Base-by-base conservation (phyloP, 139 green algal genomes). In the Dunaliella primolecta region DNA sequence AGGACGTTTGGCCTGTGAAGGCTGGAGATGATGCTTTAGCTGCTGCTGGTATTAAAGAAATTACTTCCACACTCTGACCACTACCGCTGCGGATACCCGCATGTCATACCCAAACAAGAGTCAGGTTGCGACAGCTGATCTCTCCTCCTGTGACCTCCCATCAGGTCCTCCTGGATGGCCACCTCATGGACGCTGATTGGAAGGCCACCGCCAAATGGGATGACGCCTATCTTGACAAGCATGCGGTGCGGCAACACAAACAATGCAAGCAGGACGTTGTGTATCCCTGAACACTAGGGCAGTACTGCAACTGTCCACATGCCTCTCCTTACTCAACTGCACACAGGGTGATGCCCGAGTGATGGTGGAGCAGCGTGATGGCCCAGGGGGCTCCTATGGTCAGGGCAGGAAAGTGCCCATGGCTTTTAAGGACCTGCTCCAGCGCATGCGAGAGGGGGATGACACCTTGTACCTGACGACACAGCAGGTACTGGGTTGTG, bases 401-500 rank as follows among this genome's bases (percentile, higher is more conserved):
- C 80, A 89, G 24, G 94, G 94, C 11, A 29, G 75, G 38, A 93
- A 90, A 79, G 29, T 84, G 34, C 7, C 34, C 20, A 96, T 96
- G 93, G 81, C 56, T 7, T 93, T 97, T 31, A 35, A 79, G 1
- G 75, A 93, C 1, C 91, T 95, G 1, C 46, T 97, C 38, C 27
- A 78, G 29, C 57, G 75, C 20, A 29, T 92, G 72, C 71, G 77
- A 25, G 75, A 83, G 0, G 93, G 92, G 0, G 88, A 96, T 77
- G 84, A 83, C 32, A 87, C 33, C 0, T 79, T 95, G 0, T 97
- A 97, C 90, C 83, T 97, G 25, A 93, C 92, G 0, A 93, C 93
- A n/a, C 94, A 96, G 81, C 72, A 92, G 88, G 91, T 91, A 86
- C 20, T 38, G 83, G n/a, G 1, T 24, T 56, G 24, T 56, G 79